Conservation (phyloP, 306 rosid species). For the Cucurbita ficifolia region DNA sequence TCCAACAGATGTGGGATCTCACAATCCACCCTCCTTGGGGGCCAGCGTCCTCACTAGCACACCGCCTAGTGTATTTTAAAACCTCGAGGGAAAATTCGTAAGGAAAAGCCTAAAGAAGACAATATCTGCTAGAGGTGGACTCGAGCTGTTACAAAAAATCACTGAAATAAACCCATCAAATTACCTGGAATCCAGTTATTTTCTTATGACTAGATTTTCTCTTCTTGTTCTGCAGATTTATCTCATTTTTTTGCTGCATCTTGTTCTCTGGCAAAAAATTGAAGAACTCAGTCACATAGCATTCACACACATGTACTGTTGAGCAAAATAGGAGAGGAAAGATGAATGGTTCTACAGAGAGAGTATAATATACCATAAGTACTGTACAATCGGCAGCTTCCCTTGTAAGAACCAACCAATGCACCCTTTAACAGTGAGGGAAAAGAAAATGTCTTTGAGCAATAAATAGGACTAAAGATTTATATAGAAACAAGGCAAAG, state of each 20-base stretch:
- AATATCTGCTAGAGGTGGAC: too few relatives aligned
- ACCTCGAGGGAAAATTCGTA: too few relatives aligned
- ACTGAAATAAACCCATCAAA: not conserved
- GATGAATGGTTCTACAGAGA: not conserved
- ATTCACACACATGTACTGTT: not conserved
- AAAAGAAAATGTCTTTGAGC: not conserved
- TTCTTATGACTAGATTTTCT: slow-evolving; percentile 82
- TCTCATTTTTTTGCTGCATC: slow-evolving; percentile 65
- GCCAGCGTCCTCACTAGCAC: too few relatives aligned
- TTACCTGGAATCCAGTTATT: slow-evolving; percentile 98
- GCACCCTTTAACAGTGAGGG: slow-evolving; percentile 55
- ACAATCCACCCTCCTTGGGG: too few relatives aligned
- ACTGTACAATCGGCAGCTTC: slow-evolving; percentile 78
- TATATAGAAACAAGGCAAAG: slow-evolving; percentile 6
- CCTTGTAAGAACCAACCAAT: slow-evolving; percentile 86
- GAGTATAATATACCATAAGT: slow-evolving; percentile 56
- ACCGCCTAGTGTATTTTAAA: too few relatives aligned
- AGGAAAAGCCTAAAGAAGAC: too few relatives aligned
- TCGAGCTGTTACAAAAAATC: not conserved
- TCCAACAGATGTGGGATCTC: too few relatives aligned
- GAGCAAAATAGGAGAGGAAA: not conserved
- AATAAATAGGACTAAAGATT: slow-evolving; percentile 16
- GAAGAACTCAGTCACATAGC: not conserved
- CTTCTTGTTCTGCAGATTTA: slow-evolving; percentile 91
- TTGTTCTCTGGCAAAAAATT: slow-evolving; percentile 49